These are phyloP conservation scores for Lasiodiplodia gonubiensis DNA, from an alignment of 2,329 filamentous ascomycete species.

Conservation along the genomic window DNA sequence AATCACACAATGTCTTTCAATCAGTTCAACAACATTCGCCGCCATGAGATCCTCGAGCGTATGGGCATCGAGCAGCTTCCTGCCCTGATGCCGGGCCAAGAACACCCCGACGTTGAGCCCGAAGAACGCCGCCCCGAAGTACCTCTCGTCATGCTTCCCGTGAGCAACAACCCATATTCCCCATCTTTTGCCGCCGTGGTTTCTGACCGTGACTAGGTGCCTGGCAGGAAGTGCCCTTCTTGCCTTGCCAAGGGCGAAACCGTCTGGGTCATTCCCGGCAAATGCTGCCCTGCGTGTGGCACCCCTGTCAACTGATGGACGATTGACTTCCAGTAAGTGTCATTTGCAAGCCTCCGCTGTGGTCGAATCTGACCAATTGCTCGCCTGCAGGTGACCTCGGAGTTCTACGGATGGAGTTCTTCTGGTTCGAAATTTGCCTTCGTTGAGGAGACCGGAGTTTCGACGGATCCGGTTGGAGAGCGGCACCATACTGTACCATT, in stretches of 20 bases:
- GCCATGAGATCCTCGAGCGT: conserved; percentile 28
- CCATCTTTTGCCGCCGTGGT: not conserved
- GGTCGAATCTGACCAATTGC: not conserved
- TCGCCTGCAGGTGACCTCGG: conserved; percentile 7
- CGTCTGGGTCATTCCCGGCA: conserved; percentile 49
- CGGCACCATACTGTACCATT: conserved; percentile 22
- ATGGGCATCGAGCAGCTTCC: conserved; percentile 30
- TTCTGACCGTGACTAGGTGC: conserved; percentile 39
- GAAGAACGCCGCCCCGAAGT: conserved; percentile 32
- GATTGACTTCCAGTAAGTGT: conserved; percentile 1
- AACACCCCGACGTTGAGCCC: conserved; percentile 16
- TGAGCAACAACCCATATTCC: conserved; percentile 31
- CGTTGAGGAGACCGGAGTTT: conserved; percentile 1
- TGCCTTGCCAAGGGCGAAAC: conserved; percentile 48
- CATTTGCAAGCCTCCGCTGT: not conserved
- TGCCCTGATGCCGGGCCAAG: conserved; percentile 20
- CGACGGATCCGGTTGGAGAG: not conserved
- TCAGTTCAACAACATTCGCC: conserved; percentile 28
- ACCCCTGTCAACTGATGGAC: conserved; percentile 44
- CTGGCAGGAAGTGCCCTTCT: conserved; percentile 47
- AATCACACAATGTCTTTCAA: conserved; percentile 29
- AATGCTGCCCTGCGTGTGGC: conserved; percentile 47
- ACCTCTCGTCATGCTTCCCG: conserved; percentile 43
- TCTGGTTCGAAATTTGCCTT: conserved; percentile 16
- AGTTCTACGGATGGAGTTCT: conserved; percentile 24